These are phyloP conservation scores for Talaromyces albobiverticillius DNA, from an alignment of 2,329 filamentous ascomycete genomes.

Conservation along the genomic window DNA sequence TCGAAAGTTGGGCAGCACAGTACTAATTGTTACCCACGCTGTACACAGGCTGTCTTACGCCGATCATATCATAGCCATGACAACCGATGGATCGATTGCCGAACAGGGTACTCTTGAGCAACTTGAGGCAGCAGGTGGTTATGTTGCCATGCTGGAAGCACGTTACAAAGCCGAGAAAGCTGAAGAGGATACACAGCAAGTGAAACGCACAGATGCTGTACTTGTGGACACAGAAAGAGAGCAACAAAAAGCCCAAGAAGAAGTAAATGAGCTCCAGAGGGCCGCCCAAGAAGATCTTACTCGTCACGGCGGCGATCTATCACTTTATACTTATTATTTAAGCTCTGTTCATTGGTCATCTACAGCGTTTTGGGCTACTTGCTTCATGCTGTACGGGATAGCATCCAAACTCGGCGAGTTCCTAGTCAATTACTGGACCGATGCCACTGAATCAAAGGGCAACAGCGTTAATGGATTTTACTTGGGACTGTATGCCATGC, in stretches of 20 bases:
- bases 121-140: constrained; percentile 35
- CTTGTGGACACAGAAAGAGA: neutral
- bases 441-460: neutral
- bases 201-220: neutral
- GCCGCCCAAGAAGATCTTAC: constrained; percentile 25
- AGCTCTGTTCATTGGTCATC: constrained; percentile 34
- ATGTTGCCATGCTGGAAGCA: constrained; percentile 38
- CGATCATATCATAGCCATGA: constrained; percentile 42
- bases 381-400: neutral
- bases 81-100: constrained; percentile 33
- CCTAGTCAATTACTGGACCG: constrained; percentile 8
- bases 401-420: constrained; percentile 2
- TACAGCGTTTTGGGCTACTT: constrained; percentile 1
- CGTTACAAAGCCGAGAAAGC: constrained; percentile 13
- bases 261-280: neutral
- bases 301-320: constrained; percentile 36
- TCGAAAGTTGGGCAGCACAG: constrained; percentile 5
- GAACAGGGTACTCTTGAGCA: constrained; percentile 41
- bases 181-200: neutral
- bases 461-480: constrained; percentile 21
- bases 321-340: constrained; percentile 42
- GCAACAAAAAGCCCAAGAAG: neutral
- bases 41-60: constrained; percentile 41
- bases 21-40: constrained; percentile 15
- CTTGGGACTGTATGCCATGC: constrained; percentile 37